Base-by-base conservation (phyloP, 208 protist species). In the Trypanosoma congolense region DNA sequence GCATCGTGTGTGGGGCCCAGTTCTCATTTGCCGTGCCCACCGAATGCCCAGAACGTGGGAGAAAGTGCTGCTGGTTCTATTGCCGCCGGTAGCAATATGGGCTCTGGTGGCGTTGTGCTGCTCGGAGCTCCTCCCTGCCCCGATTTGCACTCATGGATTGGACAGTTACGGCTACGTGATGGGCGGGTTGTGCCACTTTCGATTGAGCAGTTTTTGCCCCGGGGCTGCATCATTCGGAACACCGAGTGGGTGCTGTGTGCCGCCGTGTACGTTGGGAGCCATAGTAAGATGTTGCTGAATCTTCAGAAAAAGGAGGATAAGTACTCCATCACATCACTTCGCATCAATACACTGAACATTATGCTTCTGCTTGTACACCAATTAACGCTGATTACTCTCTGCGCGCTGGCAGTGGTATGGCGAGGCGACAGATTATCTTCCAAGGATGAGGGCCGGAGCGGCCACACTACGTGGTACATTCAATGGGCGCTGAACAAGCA, bases 221-320 rank as follows among this genome's bases (percentile, higher is more conserved):
- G 90, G 21, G 90, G 91, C 8, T 92, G 80, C 56, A 59, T 86
- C 0, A 58, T 97, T 9, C 76, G 86, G 29, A 96, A 96, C 66
- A 97, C 94, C 25, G 70, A 92, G 46, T 96, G 86, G 75, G 77
- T 94, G 0, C 65, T 96, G 6, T 82, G 67, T 8, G 63, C 77
- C 0, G 84, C 90, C 1, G 51, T 97, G 8, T 97, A 96, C 68
- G 91, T 88, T 0, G 89, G 93, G 19, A 58, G 62, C 5, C 53
- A 95, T 51, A 96, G 90, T 4, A 97, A 96, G 65, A 87, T 95
- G 67, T 65, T 90, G 51, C 73, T 87, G 4, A 96, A 95, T 59
- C 56, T 90, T 33, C 50, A 69, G 25, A 64, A 63, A 25, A 77
- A 75, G 56, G 45, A 56, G 40, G 66, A 61, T 40, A 96, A 96